Evolutionary conservation across 768 basidiomycete species (phyloP).

Genomic region (Hypholoma sublateritium): DNA sequence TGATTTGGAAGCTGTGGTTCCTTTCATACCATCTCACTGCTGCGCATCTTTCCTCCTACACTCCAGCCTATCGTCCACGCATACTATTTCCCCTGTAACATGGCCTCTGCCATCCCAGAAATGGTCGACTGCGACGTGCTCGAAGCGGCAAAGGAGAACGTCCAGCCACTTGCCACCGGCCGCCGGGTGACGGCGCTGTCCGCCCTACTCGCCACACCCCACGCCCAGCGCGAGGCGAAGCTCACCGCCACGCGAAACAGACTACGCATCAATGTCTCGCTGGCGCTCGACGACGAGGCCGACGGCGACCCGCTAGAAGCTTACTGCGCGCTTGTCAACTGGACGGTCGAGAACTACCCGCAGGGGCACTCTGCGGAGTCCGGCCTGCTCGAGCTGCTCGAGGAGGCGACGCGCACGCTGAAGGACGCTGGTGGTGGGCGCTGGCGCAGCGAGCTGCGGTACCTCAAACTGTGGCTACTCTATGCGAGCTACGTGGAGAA

Average conservation of each 20-base stretch:
- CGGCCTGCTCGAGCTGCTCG: constrained; percentile 88
- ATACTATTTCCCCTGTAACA: constrained; percentile 37
- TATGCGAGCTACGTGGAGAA: constrained; percentile 93
- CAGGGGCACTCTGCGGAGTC: constrained; percentile 89
- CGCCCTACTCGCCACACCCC: constrained; percentile 71
- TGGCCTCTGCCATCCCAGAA: constrained; percentile 40
- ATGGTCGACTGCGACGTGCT: constrained; percentile 82
- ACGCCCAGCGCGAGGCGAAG: constrained; percentile 71
- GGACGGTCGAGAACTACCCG: constrained; percentile 94
- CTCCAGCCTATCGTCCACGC: background rate
- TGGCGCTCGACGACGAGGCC: constrained; percentile 80
- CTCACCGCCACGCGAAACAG: constrained; percentile 64
- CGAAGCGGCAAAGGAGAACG: constrained; percentile 85
- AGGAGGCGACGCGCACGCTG: constrained; percentile 86
- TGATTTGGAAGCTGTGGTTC: background rate
- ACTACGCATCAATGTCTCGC: constrained; percentile 69
- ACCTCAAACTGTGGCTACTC: constrained; percentile 91
- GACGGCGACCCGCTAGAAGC: constrained; percentile 84
- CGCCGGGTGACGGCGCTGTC: constrained; percentile 78
- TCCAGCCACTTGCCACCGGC: constrained; percentile 80
- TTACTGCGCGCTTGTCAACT: constrained; percentile 82
- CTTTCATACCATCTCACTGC: background rate
- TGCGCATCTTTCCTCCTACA: background rate
- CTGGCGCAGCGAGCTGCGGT: constrained; percentile 81
- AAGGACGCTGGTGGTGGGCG: constrained; percentile 71